Percentiles rank a stretch among this genome's conserved stretches.
These are phyloP conservation scores for Coleophoma eucalyptorum DNA, from an alignment of 2,329 filamentous ascomycete genomes.

Conservation along the genomic window DNA sequence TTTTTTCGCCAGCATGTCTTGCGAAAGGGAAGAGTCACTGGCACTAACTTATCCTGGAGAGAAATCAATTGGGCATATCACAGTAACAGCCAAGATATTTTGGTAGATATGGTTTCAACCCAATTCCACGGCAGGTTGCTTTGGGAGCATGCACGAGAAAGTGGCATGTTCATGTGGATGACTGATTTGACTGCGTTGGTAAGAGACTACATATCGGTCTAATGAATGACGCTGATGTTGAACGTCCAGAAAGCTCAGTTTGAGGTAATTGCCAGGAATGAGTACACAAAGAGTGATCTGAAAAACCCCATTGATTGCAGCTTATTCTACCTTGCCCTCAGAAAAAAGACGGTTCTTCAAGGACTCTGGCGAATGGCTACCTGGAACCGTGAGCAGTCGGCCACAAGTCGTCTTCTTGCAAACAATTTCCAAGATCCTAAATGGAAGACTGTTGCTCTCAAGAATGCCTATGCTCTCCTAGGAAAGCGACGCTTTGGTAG, in stretches of 20 bases:
- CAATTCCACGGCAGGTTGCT: constrained; percentile 77
- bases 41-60: constrained; percentile 66
- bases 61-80: constrained; percentile 87
- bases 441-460: constrained; percentile 86
- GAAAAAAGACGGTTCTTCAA: constrained; percentile 85
- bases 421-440: constrained; percentile 86
- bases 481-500: constrained; percentile 83
- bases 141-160: constrained; percentile 83
- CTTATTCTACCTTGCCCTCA: constrained; percentile 84
- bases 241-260: constrained; percentile 65
- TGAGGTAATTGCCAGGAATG: constrained; percentile 85
- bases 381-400: constrained; percentile 81
- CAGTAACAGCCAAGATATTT: constrained; percentile 82
- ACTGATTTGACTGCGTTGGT: constrained; percentile 73
- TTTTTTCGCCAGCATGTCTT: constrained; percentile 82
- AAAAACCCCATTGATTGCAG: constrained; percentile 91
- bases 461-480: constrained; percentile 94
- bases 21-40: constrained; percentile 59
- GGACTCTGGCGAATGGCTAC: constrained; percentile 92
- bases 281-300: constrained; percentile 83
- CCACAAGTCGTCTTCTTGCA: constrained; percentile 75
- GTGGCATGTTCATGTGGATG: constrained; percentile 94
- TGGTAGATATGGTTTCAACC: constrained; percentile 75
- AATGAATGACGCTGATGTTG: constrained; percentile 7
- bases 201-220: constrained; percentile 27